These are phyloP conservation scores for Medicago lupulina DNA, from an alignment of 306 rosid species.

Conservation along the genomic window DNA sequence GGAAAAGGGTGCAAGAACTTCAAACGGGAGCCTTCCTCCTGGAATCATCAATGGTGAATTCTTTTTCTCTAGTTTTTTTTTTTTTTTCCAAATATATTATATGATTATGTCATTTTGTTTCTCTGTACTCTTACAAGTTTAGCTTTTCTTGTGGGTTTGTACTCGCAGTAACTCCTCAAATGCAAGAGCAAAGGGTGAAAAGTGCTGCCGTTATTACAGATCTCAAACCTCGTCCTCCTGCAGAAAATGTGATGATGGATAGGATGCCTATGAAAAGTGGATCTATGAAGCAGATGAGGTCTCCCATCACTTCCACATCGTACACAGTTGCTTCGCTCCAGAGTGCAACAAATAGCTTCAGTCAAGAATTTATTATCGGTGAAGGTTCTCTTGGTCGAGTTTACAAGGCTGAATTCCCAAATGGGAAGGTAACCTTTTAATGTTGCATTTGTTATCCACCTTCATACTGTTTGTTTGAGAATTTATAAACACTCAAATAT, in stretches of 20 bases:
- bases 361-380: constrained; percentile 88
- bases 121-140: constrained; percentile 32
- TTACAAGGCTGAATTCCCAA: constrained; percentile 85
- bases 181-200: constrained; percentile 82
- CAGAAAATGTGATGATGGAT: constrained; percentile 68
- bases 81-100: constrained; percentile 10
- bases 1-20: constrained; percentile 56
- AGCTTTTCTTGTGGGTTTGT: constrained; percentile 27
- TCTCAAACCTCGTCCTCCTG: constrained; percentile 84
- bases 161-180: constrained; percentile 67
- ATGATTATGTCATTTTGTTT: constrained; percentile 28
- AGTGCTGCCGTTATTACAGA: constrained; percentile 64
- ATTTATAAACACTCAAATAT: constrained; percentile 7
- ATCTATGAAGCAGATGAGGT: constrained; percentile 74
- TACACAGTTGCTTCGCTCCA: constrained; percentile 92
- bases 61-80: constrained; percentile 35
- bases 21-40: constrained; percentile 61
- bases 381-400: constrained; percentile 99
- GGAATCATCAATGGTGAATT: constrained; percentile 67
- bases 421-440: constrained; percentile 78
- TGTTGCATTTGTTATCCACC: constrained; percentile 5
- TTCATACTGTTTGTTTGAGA: constrained; percentile 21
- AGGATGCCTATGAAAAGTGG: constrained; percentile 74
- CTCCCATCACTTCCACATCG: constrained; percentile 92
- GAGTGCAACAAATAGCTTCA: constrained; percentile 94